Base-by-base conservation (phyloP, 805 yeast genomes). In the Saccharomyces jurei region DNA sequence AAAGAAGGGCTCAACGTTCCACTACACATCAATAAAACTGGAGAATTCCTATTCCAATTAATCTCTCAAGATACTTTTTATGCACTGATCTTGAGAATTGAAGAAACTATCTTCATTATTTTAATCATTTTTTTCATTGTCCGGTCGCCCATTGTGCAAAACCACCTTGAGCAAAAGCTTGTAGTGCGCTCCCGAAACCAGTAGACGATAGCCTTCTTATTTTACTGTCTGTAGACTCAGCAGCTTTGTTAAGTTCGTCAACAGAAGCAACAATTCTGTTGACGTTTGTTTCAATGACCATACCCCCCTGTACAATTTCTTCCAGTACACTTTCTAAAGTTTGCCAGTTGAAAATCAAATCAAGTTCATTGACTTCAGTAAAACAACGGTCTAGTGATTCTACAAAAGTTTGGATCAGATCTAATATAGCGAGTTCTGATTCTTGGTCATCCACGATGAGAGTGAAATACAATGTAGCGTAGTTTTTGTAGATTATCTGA, bases 271-370 rank as follows among this genome's bases (percentile, higher is more conserved):
- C 97, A 36, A 94, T 90, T 56, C 86, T 81, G 27, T 74, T 66
- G 22, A 90, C 89, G 60, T 85, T 89, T 1, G 98, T 91, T 67
- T 94, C 99, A 41, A 94, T 87, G 8, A 94, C 99, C 95, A 94
- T 86, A 0, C 99, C 99, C 27, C 98, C 99, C 68, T 94, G 98
- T 0, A 94, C 85, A 32, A 94, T 86, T 64, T 94, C 98, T 63
- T 86, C 94, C 50, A 91, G 70, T 1, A 92, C 97, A 1, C 96
- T 86, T 67, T 92, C 95, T 31, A 92, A 74, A 4, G 90, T 95
- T 71, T 94, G 97, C 98, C 99, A 94, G 17, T 97, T 97, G 73
- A 91, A 92, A n/a, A 94, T 97, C 58, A 94, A 77, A 71, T 94
- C 99, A 61, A 94, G 77, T 67, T 94, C 99, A 69, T 97, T 91